Evolutionary conservation across 1,284 basidiomycete genomes (phyloP).

Genomic region (Porodaedalea pini): DNA sequence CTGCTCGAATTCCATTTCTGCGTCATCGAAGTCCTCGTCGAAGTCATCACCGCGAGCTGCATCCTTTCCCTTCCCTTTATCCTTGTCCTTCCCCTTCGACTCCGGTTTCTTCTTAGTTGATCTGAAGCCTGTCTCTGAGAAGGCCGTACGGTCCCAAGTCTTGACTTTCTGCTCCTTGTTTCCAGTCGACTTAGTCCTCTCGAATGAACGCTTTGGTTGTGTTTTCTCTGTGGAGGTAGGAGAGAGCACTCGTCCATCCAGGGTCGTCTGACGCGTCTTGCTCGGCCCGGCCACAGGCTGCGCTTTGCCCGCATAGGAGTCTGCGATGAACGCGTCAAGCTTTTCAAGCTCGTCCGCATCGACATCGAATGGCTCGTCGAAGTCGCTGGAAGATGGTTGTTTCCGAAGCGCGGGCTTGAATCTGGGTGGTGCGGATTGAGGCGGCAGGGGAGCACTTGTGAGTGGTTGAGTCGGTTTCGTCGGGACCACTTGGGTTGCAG

Average conservation of each 20-base stretch:
- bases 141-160: conserved; percentile 83
- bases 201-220: conserved; percentile 26
- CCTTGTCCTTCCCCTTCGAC: conserved; percentile 42
- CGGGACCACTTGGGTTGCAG: conserved; percentile 42
- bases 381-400: conserved; percentile 45
- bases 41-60: conserved; percentile 42
- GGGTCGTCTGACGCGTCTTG: conserved; percentile 56
- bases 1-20: conserved; percentile 71
- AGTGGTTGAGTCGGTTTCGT: conserved; percentile 19
- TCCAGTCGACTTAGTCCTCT: conserved; percentile 43
- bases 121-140: conserved; percentile 71
- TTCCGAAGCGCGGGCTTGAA: conserved; percentile 22
- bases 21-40: conserved; percentile 49
- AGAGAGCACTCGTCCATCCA: conserved; percentile 54
- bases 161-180: conserved; percentile 63
- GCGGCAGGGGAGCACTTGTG: background rate
- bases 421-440: conserved; percentile 11
- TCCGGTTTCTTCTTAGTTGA: conserved; percentile 41
- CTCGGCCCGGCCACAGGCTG: conserved; percentile 40
- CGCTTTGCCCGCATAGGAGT: conserved; percentile 37
- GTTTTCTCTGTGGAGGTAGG: conserved; percentile 33
- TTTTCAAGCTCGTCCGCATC: conserved; percentile 50
- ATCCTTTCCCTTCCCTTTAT: conserved; percentile 30
- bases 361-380: conserved; percentile 54
- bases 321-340: conserved; percentile 50